These are phyloP conservation scores for Alloteropsis angusta DNA, from an alignment of 202 grass and related monocot genomes.

Conservation along the genomic window DNA sequence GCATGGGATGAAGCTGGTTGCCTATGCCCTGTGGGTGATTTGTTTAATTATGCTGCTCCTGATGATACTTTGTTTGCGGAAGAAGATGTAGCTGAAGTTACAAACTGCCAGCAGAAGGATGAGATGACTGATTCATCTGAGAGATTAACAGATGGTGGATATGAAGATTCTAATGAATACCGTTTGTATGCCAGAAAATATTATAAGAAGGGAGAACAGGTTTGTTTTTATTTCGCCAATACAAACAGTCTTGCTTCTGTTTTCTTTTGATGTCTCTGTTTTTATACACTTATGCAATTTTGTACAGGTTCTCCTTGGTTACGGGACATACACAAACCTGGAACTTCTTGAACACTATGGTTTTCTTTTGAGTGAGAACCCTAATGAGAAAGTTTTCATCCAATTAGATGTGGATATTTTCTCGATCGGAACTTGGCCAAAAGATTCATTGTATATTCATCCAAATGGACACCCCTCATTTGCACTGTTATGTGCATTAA, in stretches of 20 bases:
- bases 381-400: slow-evolving; percentile 80
- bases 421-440: slow-evolving; percentile 43
- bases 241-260: not conserved
- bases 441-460: slow-evolving; percentile 64
- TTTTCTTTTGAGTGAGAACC: slow-evolving; percentile 70
- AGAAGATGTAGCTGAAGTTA: slow-evolving; percentile 26
- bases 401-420: slow-evolving; percentile 56
- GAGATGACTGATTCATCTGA: slow-evolving; percentile 20
- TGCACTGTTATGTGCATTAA: slow-evolving; percentile 60
- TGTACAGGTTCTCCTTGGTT: slow-evolving; percentile 71
- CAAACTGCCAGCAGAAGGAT: slow-evolving; percentile 13
- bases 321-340: slow-evolving; percentile 74
- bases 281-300: not conserved
- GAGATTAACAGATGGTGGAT: slow-evolving; percentile 87
- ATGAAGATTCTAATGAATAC: slow-evolving; percentile 56
- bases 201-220: slow-evolving; percentile 75
- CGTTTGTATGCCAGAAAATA: slow-evolving; percentile 76
- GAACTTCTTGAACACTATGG: slow-evolving; percentile 94
- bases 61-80: slow-evolving; percentile 24
- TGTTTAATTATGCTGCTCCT: slow-evolving; percentile 94
- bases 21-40: slow-evolving; percentile 84
- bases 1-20: slow-evolving; percentile 87
- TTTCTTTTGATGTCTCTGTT: not conserved
- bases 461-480: slow-evolving; percentile 67
- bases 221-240: slow-evolving; percentile 8